These are phyloP conservation scores for Sugiyamaella lignohabitans DNA, from an alignment of 805 yeast species.

Conservation along the genomic window DNA sequence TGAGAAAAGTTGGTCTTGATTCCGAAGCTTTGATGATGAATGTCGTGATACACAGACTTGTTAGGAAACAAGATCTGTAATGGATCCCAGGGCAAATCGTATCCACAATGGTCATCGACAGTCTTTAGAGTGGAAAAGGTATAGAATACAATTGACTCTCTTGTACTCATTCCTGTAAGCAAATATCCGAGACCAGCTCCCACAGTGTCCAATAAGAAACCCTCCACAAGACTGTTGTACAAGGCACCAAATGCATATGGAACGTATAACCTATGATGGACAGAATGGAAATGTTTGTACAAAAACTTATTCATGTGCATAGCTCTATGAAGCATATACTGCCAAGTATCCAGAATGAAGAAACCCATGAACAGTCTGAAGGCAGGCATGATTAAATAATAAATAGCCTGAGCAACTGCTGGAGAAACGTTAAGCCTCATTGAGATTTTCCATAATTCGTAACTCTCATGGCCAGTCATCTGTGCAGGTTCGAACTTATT, in stretches of 20 bases:
- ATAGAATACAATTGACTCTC: slow-evolving; percentile 69
- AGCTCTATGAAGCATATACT: slow-evolving; percentile 76
- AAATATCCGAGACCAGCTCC: slow-evolving; percentile 85
- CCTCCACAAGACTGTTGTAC: slow-evolving; percentile 91
- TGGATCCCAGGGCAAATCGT: slow-evolving; percentile 83
- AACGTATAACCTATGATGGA: slow-evolving; percentile 89
- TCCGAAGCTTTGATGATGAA: slow-evolving; percentile 96
- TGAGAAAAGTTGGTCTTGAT: slow-evolving; percentile 89
- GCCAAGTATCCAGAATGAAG: slow-evolving; percentile 87
- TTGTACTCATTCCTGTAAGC: slow-evolving; percentile 55
- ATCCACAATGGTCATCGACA: slow-evolving; percentile 99
- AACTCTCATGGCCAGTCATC: slow-evolving; percentile 45
- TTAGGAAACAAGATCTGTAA: slow-evolving; percentile 90
- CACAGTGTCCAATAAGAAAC: slow-evolving; percentile 81
- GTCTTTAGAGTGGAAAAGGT: slow-evolving; percentile 92
- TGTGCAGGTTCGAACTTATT: slow-evolving; percentile 46
- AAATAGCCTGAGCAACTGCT: slow-evolving; percentile 42
- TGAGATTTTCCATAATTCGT: slow-evolving; percentile 42
- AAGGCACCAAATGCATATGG: slow-evolving; percentile 97
- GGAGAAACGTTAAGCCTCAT: slow-evolving; percentile 29
- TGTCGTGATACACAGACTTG: slow-evolving; percentile 92
- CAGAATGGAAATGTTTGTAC: slow-evolving; percentile 80
- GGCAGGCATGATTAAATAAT: slow-evolving; percentile 58
- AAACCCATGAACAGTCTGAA: slow-evolving; percentile 58
- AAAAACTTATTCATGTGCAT: slow-evolving; percentile 80